Evolutionary conservation across 1,284 basidiomycete genomes (phyloP), one percentile per base, ranked within the genome.

Genomic region (Trichosporon inkin): DNA sequence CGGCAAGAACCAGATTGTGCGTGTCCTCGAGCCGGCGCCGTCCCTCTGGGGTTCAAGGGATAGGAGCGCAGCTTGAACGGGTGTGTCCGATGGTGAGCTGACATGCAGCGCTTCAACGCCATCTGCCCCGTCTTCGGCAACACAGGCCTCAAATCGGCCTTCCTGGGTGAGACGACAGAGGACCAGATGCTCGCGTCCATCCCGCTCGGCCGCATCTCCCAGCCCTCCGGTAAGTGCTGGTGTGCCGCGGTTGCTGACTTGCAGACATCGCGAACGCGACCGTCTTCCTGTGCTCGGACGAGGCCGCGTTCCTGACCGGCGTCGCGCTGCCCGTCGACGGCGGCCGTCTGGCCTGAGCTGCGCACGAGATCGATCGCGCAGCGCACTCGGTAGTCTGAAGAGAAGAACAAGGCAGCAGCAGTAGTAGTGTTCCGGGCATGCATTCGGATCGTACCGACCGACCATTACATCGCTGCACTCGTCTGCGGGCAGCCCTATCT

Each of bases 211-310:
- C 58, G 62, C 22, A 54, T 39, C 62, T 60, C 58, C n/a, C 56
- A 63, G 53, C 62, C 62, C 16, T 56, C 60, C 17, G 62, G 62
- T 60, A 38, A 57, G 58, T 59, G 10, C 6, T 8, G 11, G 13
- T 11, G 14, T 20, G 37, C 49, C 54, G n/a, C 10, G 7, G 4
- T 1, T 35, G n/a, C 60, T 58, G 47, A 62, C 56, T 10, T 3
- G 16, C 47, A 63, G 67, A 69, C 56, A 63, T 69, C 6, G 67
- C 67, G 38, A 58, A 65, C 56, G 47, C 62, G 39, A 62, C 61
- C 16, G 55, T 58, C 41, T 69, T 62, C 55, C 58, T 69, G 16
- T 65, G 64, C 32, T 61, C 61, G 11, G 60, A 63, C 47, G 61
- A 64, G 38, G 62, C 66, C 1, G 49, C 56, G 24, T 69, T 63